Base-by-base conservation (phyloP, 2,329 filamentous ascomycete genomes). In the Achaetomium macrosporum region DNA sequence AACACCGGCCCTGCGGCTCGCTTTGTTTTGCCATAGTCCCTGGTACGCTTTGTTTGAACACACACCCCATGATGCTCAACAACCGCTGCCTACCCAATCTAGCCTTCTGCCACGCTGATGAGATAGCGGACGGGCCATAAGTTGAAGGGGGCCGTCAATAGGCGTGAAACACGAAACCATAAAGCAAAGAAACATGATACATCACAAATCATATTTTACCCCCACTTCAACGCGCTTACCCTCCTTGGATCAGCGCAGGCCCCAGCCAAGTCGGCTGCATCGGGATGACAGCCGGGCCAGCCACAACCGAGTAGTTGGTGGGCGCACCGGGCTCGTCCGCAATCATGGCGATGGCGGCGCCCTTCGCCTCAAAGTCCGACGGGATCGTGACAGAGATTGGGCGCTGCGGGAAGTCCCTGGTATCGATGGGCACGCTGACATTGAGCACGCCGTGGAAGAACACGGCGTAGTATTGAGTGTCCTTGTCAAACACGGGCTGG, bases 371-470 rank as follows among this genome's bases (percentile, higher is more conserved):
- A 44, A 60, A 57, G 2, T 40, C 16, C 1, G 11, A 25, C n/a
- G 59, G 58, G 30, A 61, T 58, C 13, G 54, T 61, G 12, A 55
- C 52, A 16, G 36, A 47, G 15, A 61, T 59, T 0, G 48, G 52
- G 44, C 50, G 35, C n/a, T 43, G 12, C 11, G 58, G 59, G 37
- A 50, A 60, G 5, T 16, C 25, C 4, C 8, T 8, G 16, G 57
- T 58, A 5, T 57, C 52, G 33, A 61, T 47, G 6, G 58, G 58
- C 2, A 61, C 51, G 43, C 55, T 59, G 16, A 51, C 35, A 16
- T 58, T 61, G 7, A 19, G n/a, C 16, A 58, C n/a, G 20, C 56
- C 46, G 31, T 61, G 58, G 40, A 54, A 59, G 31, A 59, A 61
- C 15, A 61, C 59, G 10, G 55, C 58, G 25, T 58, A 60, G 43